phyloP scores from a whole-genome alignment of 148 eudicot genomes.

The Chenopodium berlandieri region DNA sequence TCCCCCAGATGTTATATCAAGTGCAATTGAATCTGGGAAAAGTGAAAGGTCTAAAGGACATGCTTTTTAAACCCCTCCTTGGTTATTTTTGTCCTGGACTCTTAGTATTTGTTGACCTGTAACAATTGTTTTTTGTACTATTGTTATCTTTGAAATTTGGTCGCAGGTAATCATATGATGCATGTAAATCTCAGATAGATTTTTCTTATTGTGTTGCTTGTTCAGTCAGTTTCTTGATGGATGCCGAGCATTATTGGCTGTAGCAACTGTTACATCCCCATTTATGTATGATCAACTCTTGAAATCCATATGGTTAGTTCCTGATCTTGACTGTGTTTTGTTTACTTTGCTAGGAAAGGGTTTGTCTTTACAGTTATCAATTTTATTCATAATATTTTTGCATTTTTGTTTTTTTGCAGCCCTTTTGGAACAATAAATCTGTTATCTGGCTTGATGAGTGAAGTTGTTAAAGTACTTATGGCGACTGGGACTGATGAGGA shows the following conservation, averaged over 20 bases:
- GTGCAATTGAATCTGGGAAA: conserved; percentile 70
- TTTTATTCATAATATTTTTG: background rate
- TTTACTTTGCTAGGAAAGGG: background rate
- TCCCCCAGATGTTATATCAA: conserved; percentile 72
- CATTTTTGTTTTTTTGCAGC: conserved; percentile 48
- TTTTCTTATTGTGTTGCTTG: conserved; percentile 12
- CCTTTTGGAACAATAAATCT: conserved; percentile 82
- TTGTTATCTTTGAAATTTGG: background rate
- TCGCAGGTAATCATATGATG: background rate
- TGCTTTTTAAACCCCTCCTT: background rate
- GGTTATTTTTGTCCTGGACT: background rate
- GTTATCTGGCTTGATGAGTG: conserved; percentile 83
- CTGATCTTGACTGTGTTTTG: background rate
- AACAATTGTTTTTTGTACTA: background rate
- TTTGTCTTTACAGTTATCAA: conserved; percentile 5
- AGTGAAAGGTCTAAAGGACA: conserved; percentile 73
- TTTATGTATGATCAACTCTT: conserved; percentile 66
- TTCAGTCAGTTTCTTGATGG: conserved; percentile 99
- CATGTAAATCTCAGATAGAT: background rate
- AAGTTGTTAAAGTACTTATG: conserved; percentile 76
- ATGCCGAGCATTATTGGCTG: conserved; percentile 83
- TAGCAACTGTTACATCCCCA: conserved; percentile 81
- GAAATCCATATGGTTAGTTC: conserved; percentile 72
- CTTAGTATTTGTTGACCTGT: background rate
- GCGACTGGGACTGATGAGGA: conserved; percentile 69